These are phyloP conservation scores for Rhizoctonia solani DNA, from an alignment of 1,284 basidiomycete species.

Conservation along the genomic window DNA sequence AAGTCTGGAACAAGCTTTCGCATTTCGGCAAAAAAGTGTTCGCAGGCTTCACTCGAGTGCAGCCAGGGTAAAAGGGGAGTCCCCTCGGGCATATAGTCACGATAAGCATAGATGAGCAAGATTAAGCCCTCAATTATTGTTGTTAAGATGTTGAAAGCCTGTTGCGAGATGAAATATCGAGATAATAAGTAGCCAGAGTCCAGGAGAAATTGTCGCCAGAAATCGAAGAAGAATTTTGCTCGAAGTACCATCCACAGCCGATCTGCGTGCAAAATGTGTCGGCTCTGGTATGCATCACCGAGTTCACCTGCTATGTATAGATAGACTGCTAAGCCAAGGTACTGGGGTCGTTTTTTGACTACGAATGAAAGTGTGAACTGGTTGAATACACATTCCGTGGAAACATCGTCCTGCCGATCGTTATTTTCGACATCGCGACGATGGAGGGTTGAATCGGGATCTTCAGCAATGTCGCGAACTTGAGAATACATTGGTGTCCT, in stretches of 20 bases:
- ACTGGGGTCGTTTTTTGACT: too few relatives aligned
- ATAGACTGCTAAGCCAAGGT: constrained; percentile 43
- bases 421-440: constrained; percentile 47
- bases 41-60: constrained; percentile 46
- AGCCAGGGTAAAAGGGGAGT: constrained; percentile 50
- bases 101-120: constrained; percentile 46
- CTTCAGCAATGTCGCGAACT: constrained; percentile 39
- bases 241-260: constrained; percentile 47
- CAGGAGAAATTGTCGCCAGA: constrained; percentile 45
- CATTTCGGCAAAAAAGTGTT: constrained; percentile 48
- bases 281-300: constrained; percentile 48
- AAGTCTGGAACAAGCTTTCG: constrained; percentile 48
- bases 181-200: constrained; percentile 40
- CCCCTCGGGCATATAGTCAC: constrained; percentile 42
- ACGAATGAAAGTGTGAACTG: constrained; percentile 23
- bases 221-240: constrained; percentile 46
- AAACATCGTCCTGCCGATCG: constrained; percentile 52
- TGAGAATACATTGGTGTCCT: constrained; percentile 40
- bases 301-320: constrained; percentile 49
- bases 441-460: constrained; percentile 43
- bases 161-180: constrained; percentile 46
- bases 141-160: constrained; percentile 45
- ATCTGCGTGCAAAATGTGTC: constrained; percentile 44
- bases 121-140: constrained; percentile 46
- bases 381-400: constrained; percentile 48